phyloP scores from a whole-genome alignment of 192 early-diverging fungal species.

The Coemansia sp. region DNA sequence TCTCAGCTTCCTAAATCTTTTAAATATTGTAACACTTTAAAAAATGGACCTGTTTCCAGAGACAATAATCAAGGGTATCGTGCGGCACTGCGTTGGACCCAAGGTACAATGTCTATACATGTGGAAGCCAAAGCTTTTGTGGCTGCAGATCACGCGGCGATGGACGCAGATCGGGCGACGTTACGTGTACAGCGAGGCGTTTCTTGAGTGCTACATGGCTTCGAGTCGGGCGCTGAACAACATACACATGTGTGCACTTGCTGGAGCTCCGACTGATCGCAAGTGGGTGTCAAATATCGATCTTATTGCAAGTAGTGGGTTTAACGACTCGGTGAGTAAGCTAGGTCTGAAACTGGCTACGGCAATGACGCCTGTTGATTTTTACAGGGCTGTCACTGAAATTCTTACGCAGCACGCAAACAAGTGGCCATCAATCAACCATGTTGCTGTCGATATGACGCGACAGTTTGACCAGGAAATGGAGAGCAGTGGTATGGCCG shows the following conservation, averaged over 20 bases:
- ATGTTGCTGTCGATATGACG: neutral
- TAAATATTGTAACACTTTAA: neutral
- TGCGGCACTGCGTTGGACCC: constrained; percentile 1
- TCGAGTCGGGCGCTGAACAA: neutral
- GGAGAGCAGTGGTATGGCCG: neutral
- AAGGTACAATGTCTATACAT: neutral
- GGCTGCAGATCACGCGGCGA: neutral
- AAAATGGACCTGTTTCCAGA: neutral
- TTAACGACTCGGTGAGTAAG: neutral
- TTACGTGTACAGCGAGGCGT: constrained; percentile 2
- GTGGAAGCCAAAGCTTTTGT: constrained; percentile 3
- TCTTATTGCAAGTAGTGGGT: neutral
- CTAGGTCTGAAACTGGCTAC: constrained; percentile 1
- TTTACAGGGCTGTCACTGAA: neutral
- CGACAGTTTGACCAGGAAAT: neutral
- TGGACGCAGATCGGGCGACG: neutral
- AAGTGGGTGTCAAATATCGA: constrained; percentile 2
- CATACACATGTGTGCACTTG: constrained; percentile 2
- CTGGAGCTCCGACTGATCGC: neutral
- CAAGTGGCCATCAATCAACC: neutral
- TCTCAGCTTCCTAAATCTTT: neutral
- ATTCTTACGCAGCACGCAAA: neutral
- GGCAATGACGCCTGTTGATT: neutral
- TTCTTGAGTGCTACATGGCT: neutral
- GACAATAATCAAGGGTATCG: neutral